These are phyloP conservation scores for Talaromyces sp. DNA, from an alignment of 2,329 filamentous ascomycete species.

Conservation along the genomic window DNA sequence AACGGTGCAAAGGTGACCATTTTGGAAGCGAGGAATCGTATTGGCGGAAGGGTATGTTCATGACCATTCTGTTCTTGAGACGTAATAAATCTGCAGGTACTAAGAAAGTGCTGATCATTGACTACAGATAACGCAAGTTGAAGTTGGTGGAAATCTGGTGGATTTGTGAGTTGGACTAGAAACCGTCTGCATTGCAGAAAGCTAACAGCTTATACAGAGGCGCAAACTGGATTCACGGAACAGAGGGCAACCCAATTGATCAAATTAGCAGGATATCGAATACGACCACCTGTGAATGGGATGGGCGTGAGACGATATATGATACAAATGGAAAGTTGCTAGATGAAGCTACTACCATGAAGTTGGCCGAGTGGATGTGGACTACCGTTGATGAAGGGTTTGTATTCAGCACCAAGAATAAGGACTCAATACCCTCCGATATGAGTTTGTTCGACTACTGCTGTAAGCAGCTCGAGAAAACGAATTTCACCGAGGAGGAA, in stretches of 20 bases:
- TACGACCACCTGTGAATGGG: constrained; percentile 53
- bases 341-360: constrained; percentile 31
- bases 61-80: neutral
- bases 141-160: constrained; percentile 51
- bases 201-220: constrained; percentile 45
- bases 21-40: constrained; percentile 57
- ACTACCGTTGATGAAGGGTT: constrained; percentile 59
- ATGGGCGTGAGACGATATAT: constrained; percentile 52
- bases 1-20: constrained; percentile 59
- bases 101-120: neutral
- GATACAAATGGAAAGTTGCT: constrained; percentile 49
- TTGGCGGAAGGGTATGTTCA: constrained; percentile 56
- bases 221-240: constrained; percentile 66
- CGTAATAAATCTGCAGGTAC: constrained; percentile 10
- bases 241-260: constrained; percentile 59
- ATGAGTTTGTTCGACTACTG: constrained; percentile 61
- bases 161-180: constrained; percentile 50
- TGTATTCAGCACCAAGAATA: constrained; percentile 56
- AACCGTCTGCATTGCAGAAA: neutral
- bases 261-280: constrained; percentile 55
- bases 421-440: constrained; percentile 50
- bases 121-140: constrained; percentile 50
- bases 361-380: constrained; percentile 53
- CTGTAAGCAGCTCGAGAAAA: constrained; percentile 48
- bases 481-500: constrained; percentile 40